A percentile compares a stretch with the other conserved stretches of the same genome.
These are phyloP conservation scores for Pythium brachiatum DNA, from an alignment of 352 stramenopile genomes.

Conservation along the genomic window DNA sequence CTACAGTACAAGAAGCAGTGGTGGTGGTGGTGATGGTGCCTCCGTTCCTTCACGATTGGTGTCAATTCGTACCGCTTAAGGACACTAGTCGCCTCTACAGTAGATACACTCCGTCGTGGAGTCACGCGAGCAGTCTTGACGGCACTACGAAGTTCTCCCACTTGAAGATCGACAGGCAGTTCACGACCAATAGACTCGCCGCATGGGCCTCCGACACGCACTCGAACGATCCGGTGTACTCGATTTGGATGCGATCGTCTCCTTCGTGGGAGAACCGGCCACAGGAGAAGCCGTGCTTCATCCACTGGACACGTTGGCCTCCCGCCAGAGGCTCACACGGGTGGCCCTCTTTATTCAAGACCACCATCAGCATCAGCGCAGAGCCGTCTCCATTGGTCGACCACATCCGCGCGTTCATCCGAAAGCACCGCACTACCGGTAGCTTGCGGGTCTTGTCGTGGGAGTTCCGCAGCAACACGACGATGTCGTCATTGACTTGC, in stretches of 20 bases:
- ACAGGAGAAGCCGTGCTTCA: conserved; percentile 8
- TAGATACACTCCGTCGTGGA: no score
- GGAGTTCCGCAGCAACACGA: conserved; percentile 16
- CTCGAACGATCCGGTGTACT: conserved; percentile 13
- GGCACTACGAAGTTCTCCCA: background rate
- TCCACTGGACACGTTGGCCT: conserved; percentile 2
- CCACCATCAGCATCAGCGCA: conserved; percentile 4
- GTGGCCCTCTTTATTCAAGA: conserved; percentile 11
- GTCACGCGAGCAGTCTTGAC: background rate
- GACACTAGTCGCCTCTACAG: no score
- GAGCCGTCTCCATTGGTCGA: background rate
- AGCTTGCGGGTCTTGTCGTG: background rate
- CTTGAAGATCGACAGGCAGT: background rate
- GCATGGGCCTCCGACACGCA: background rate
- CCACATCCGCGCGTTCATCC: conserved; percentile 3
- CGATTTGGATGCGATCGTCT: conserved; percentile 6
- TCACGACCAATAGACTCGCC: conserved; percentile 1
- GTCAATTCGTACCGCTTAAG: no score
- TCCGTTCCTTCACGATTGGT: no score
- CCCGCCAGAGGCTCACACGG: background rate
- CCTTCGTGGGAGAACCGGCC: background rate
- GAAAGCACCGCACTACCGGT: conserved; percentile 13
- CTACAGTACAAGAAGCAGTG: no score
- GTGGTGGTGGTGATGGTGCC: no score
- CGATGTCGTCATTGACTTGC: conserved; percentile 8